A percentile compares a stretch with the other conserved stretches of the same genome.
Conservation (phyloP, 176 grass and related monocot species). For the Tillandsia fasciculata region DNA sequence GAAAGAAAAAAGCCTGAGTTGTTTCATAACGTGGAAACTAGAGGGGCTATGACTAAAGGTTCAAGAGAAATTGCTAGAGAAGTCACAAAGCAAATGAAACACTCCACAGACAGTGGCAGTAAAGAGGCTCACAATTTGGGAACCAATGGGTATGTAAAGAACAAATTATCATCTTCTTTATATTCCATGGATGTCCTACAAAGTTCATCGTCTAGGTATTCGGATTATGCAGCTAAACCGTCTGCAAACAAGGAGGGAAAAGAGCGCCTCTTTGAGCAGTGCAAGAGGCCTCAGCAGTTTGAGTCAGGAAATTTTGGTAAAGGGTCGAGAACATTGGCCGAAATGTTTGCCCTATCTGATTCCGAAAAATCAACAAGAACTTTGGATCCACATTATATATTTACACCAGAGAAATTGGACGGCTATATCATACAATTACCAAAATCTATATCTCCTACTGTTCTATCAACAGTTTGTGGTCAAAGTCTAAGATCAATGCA, state of each 20-base stretch:
- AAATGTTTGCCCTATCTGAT: constrained; percentile 66
- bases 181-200: neutral
- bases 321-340: constrained; percentile 38
- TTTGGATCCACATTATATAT: constrained; percentile 8
- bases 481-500: constrained; percentile 15
- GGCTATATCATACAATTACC: constrained; percentile 41
- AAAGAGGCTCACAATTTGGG: neutral
- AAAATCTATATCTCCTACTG: constrained; percentile 24
- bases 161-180: neutral
- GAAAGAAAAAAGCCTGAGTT: constrained; percentile 24
- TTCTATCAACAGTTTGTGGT: constrained; percentile 9
- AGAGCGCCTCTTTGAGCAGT: neutral
- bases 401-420: constrained; percentile 10
- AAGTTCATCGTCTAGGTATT: constrained; percentile 12
- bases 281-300: constrained; percentile 5
- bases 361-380: constrained; percentile 32
- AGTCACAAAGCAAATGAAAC: constrained; percentile 1
- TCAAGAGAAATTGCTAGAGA: constrained; percentile 17
- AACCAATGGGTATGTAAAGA: neutral
- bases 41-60: neutral
- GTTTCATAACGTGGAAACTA: neutral
- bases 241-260: neutral
- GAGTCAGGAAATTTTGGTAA: constrained; percentile 15
- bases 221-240: neutral
- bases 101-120: neutral